Percentiles rank a stretch among this genome's conserved stretches.
Evolutionary conservation across 805 yeast genomes (phyloP).

Genomic region (Yamadazyma endophytica): DNA sequence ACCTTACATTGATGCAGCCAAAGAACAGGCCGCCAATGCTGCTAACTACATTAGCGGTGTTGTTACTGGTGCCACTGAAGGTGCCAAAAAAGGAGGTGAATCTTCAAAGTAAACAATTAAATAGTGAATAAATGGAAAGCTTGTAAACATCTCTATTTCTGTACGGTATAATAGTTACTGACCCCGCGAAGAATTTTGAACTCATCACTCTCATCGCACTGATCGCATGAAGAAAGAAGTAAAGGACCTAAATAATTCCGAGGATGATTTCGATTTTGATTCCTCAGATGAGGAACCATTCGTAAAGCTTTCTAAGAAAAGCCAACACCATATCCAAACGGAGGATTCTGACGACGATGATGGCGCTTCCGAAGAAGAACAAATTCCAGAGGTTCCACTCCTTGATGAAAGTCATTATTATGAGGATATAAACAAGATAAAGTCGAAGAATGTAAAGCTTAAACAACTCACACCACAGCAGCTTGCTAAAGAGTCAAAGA

Average conservation of each 20-base stretch:
- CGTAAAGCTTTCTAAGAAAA: constrained; percentile 11
- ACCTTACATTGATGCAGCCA: constrained; percentile 51
- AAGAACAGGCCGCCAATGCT: constrained; percentile 49
- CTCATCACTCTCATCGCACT: constrained; percentile 3
- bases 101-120: constrained; percentile 6
- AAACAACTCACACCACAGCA: constrained; percentile 56
- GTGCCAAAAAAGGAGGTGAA: constrained; percentile 36
- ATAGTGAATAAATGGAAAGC: too few relatives aligned
- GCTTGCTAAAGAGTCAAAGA: constrained; percentile 50
- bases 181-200: too few relatives aligned
- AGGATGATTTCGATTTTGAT: constrained; percentile 10
- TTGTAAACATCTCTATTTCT: too few relatives aligned
- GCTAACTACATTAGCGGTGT: constrained; percentile 54
- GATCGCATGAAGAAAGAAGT: constrained; percentile 1
- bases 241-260: constrained; percentile 5
- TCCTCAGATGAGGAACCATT: constrained; percentile 12
- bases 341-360: constrained; percentile 15
- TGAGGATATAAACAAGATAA: constrained; percentile 11
- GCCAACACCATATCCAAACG: constrained; percentile 12
- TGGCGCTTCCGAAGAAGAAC: constrained; percentile 5
- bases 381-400: constrained; percentile 7
- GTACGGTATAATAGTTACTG: too few relatives aligned
- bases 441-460: constrained; percentile 33
- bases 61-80: constrained; percentile 56
- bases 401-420: too few relatives aligned